These are phyloP conservation scores for Fusarium albosuccineum DNA, from an alignment of 2,329 filamentous ascomycete species.

Conservation along the genomic window DNA sequence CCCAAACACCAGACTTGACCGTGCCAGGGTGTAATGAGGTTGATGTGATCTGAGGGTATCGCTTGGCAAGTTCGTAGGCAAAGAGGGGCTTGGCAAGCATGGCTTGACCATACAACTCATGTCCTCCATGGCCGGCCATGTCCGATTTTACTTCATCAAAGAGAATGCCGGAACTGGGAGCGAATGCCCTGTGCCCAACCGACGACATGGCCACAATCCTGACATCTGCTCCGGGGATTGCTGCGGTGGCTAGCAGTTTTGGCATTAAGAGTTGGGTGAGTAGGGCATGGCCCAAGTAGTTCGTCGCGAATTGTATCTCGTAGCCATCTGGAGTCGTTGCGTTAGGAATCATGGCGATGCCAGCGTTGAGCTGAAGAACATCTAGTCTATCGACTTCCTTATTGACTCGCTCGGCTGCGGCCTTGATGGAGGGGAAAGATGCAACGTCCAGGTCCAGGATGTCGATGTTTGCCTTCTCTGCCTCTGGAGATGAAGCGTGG, in stretches of 20 bases:
- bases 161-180: conserved; percentile 1
- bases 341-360: background rate
- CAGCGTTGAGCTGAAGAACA: conserved; percentile 18
- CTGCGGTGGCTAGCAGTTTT: conserved; percentile 7
- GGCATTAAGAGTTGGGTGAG: conserved; percentile 21
- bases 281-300: conserved; percentile 17
- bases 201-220: conserved; percentile 20
- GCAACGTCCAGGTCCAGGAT: conserved; percentile 16
- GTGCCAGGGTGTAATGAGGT: background rate
- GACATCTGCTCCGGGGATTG: conserved; percentile 14
- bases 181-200: conserved; percentile 9
- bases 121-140: background rate
- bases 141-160: conserved; percentile 12
- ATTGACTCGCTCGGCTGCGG: conserved; percentile 15
- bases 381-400: conserved; percentile 7
- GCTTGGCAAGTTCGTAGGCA: conserved; percentile 1
- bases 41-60: conserved; percentile 4
- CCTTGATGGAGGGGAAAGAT: conserved; percentile 9
- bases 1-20: conserved; percentile 1
- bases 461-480: background rate
- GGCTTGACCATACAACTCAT: conserved; percentile 3
- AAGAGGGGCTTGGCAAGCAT: background rate
- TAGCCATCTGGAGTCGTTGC: conserved; percentile 14
- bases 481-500: background rate
- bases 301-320: conserved; percentile 21